A percentile compares a stretch with the other conserved stretches of the same genome.
Evolutionary conservation across 805 yeast genomes (phyloP).

Genomic region (Candida taoyuanica): DNA sequence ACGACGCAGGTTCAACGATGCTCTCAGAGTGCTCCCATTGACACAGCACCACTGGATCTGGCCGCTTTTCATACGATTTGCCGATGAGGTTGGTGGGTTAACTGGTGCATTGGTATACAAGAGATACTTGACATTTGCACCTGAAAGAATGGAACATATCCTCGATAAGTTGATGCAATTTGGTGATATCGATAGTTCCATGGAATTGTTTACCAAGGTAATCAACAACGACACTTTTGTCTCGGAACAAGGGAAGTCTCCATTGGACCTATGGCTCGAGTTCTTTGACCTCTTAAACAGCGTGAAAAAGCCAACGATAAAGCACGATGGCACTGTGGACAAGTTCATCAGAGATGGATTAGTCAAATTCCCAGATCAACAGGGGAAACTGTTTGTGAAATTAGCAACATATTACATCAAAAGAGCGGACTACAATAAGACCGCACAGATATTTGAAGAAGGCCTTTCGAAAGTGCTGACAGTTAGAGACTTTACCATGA

Average conservation of each 20-base stretch:
- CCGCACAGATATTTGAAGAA: slow-evolving; percentile 41
- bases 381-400: slow-evolving; percentile 42
- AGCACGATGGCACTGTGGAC: slow-evolving; percentile 29
- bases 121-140: slow-evolving; percentile 30
- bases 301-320: slow-evolving; percentile 2
- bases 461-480: slow-evolving; percentile 46
- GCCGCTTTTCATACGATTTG: slow-evolving; percentile 47
- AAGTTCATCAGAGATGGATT: slow-evolving; percentile 33
- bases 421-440: slow-evolving; percentile 30
- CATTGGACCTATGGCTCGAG: slow-evolving; percentile 43
- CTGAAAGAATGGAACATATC: slow-evolving; percentile 29
- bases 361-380: slow-evolving; percentile 53
- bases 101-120: slow-evolving; percentile 26
- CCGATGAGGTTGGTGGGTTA: slow-evolving; percentile 38
- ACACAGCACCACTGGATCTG: slow-evolving; percentile 55
- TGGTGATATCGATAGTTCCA: slow-evolving; percentile 28
- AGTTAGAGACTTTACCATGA: slow-evolving; percentile 53
- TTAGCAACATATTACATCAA: slow-evolving; percentile 45
- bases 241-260: slow-evolving; percentile 36
- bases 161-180: slow-evolving; percentile 32
- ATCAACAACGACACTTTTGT: slow-evolving; percentile 32
- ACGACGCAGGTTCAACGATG: slow-evolving; percentile 43
- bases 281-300: slow-evolving; percentile 38
- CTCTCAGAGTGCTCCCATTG: slow-evolving; percentile 44
- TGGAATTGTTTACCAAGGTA: slow-evolving; percentile 31